A percentile compares a stretch with the other conserved stretches of the same genome.
Evolutionary conservation across 345 rosid species (phyloP).

Genomic region (Citrus inodora): DNA sequence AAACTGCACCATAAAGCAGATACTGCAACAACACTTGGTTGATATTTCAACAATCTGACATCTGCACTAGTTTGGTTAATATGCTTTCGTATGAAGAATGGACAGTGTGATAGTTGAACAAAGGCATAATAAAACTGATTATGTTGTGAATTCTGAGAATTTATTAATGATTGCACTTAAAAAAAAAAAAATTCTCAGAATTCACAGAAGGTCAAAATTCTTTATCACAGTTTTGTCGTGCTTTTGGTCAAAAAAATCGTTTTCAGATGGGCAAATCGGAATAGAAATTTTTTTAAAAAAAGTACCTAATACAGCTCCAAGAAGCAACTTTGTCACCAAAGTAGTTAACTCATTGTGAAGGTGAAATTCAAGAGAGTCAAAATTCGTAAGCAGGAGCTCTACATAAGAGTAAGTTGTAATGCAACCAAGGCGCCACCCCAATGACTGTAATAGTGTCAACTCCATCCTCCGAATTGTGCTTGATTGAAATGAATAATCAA

Average conservation of each 20-base stretch:
- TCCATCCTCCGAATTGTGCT: slow-evolving; percentile 63
- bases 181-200: no score
- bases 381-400: slow-evolving; percentile 30
- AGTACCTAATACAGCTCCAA: slow-evolving; percentile 45
- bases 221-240: no score
- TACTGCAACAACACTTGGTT: slow-evolving; percentile 52
- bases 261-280: no score
- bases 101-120: no score
- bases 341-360: slow-evolving; percentile 27
- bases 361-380: slow-evolving; percentile 13
- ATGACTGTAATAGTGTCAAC: slow-evolving; percentile 37
- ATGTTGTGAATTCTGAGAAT: no score
- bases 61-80: slow-evolving; percentile 31
- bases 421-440: slow-evolving; percentile 63
- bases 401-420: slow-evolving; percentile 50
- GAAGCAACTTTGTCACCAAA: slow-evolving; percentile 40
- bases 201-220: no score
- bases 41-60: slow-evolving; percentile 34
- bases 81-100: no score
- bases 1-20: slow-evolving; percentile 43
- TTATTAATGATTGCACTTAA: no score
- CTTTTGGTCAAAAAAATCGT: no score
- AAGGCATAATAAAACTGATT: no score
- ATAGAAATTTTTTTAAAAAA: no score
- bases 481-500: slow-evolving; percentile 49